Percentiles rank a stretch among this genome's conserved stretches.
Conservation (phyloP, 2,329 filamentous ascomycete species). For the Cladosporium halotolerans region DNA sequence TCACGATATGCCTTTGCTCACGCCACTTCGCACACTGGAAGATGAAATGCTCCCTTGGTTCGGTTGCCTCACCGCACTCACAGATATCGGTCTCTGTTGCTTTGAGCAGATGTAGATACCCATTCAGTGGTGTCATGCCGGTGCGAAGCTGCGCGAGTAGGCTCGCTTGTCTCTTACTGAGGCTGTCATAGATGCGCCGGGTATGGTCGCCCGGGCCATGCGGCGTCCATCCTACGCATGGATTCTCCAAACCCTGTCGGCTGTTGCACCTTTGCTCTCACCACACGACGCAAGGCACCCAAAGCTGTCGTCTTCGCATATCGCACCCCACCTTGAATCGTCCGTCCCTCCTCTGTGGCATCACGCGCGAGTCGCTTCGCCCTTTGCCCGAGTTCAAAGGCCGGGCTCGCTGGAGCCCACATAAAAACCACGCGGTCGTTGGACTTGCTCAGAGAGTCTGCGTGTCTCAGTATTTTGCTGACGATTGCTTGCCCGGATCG, state of each 20-base stretch:
- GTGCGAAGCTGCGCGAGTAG: too few relatives aligned
- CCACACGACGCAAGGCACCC: neutral
- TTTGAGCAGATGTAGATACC: neutral
- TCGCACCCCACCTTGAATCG: neutral
- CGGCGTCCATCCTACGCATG: neutral
- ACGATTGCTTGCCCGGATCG: neutral
- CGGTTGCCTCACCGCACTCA: neutral
- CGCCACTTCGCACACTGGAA: neutral
- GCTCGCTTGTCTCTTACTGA: neutral
- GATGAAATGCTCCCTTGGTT: conserved; percentile 2
- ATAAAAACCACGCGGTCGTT: neutral
- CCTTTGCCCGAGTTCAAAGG: neutral
- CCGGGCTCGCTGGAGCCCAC: neutral
- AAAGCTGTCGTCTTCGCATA: neutral
- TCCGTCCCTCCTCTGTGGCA: neutral
- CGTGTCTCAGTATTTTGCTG: neutral
- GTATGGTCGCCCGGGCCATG: neutral
- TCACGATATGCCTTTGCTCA: neutral
- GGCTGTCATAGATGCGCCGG: neutral
- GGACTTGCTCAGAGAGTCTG: neutral
- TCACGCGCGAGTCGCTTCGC: neutral
- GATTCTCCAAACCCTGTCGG: neutral
- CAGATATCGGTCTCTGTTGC: neutral
- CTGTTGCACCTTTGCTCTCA: neutral
- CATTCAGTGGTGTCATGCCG: conserved; percentile 1